Evolutionary conservation across 768 basidiomycete species (phyloP), one percentile per base, ranked within the genome.

Genomic region (Cystofilobasidium capitatum): DNA sequence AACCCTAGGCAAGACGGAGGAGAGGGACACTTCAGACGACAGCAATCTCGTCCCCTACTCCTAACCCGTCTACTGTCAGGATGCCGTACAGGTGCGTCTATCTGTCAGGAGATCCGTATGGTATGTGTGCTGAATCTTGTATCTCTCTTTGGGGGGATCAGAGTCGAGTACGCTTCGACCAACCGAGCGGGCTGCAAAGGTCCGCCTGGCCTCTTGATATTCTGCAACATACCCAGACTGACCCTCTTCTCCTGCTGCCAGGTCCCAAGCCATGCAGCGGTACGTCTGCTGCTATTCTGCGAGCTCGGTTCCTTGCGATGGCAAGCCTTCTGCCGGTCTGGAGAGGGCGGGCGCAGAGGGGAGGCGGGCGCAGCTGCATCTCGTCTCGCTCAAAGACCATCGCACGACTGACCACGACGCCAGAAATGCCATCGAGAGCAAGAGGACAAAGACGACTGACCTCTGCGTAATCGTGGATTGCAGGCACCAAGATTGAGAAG

Each of bases 401-500:
- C n/a, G n/a, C n/a, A n/a, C n/a, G n/a, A n/a, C n/a, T n/a, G n/a
- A n/a, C n/a, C n/a, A n/a, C n/a, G n/a, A n/a, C n/a, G n/a, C n/a
- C n/a, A n/a, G n/a, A n/a, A n/a, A n/a, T n/a, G n/a, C n/a, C n/a
- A n/a, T n/a, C n/a, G n/a, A n/a, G n/a, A n/a, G n/a, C n/a, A n/a
- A n/a, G n/a, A n/a, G n/a, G n/a, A n/a, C n/a, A n/a, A n/a, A n/a
- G n/a, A n/a, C n/a, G n/a, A n/a, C n/a, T n/a, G n/a, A n/a, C n/a
- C n/a, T n/a, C n/a, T n/a, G n/a, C n/a, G n/a, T n/a, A n/a, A n/a
- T n/a, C n/a, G n/a, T n/a, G n/a, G n/a, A n/a, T 9, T 7, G 5
- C 49, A 51, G 49, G 49, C n/a, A 51, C 49, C 49, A 51, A 51
- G 49, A 51, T 51, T 29, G 24, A 51, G 49, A 51, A 51, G 49